Percentiles rank a stretch among this genome's conserved stretches.
These are phyloP conservation scores for Geotrichum histeridarum DNA, from an alignment of 1,139 yeast species.

Conservation along the genomic window DNA sequence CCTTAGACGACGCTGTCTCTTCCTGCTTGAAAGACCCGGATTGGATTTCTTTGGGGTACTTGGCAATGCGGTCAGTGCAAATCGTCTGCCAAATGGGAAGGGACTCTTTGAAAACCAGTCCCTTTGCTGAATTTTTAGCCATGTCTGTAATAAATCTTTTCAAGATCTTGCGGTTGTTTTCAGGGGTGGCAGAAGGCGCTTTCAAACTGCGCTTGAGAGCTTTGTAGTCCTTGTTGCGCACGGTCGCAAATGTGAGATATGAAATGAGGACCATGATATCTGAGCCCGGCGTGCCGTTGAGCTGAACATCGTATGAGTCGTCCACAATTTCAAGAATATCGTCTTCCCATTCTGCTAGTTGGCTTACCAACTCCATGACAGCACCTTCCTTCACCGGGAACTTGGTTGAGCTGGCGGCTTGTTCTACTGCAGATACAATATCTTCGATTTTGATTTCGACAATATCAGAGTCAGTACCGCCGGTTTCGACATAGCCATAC, in stretches of 20 bases:
- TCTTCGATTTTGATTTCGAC: conserved; percentile 52
- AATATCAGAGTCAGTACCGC: conserved; percentile 72
- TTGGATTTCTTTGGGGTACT: conserved; percentile 22
- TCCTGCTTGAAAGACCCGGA: conserved; percentile 16
- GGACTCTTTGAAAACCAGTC: conserved; percentile 23
- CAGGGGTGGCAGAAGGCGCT: conserved; percentile 7
- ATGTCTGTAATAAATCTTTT: conserved; percentile 23
- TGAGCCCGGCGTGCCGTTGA: conserved; percentile 27
- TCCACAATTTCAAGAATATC: conserved; percentile 31
- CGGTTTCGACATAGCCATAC: conserved; percentile 82
- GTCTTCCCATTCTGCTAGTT: conserved; percentile 21
- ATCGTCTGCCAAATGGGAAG: conserved; percentile 21
- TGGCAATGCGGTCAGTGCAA: conserved; percentile 23
- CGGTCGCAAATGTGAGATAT: conserved; percentile 18
- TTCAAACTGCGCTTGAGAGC: conserved; percentile 15
- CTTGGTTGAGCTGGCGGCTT: conserved; percentile 22
- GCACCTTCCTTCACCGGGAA: conserved; percentile 15
- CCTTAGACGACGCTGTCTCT: conserved; percentile 7
- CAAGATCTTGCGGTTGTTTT: conserved; percentile 10
- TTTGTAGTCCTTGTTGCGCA: conserved; percentile 14
- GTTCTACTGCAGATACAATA: conserved; percentile 24
- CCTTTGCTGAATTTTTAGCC: conserved; percentile 23
- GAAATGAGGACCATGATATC: conserved; percentile 19
- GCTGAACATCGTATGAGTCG: conserved; percentile 34
- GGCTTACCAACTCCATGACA: conserved; percentile 8